Percentiles rank a stretch among this genome's conserved stretches.
phyloP scores from a whole-genome alignment of 164 flowering plant species.

The Echeveria elegans region DNA sequence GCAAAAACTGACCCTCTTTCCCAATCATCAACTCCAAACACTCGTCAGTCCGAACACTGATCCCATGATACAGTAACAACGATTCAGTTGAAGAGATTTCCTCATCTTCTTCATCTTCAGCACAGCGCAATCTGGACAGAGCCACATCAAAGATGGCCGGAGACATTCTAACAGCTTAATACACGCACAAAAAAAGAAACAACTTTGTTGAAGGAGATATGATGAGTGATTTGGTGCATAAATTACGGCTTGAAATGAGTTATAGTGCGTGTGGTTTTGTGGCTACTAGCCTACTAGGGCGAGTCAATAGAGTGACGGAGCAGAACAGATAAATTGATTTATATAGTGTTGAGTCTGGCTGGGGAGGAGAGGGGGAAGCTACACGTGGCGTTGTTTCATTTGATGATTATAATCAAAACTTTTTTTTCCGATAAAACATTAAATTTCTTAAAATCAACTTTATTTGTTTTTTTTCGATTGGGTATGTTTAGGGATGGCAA shows the following conservation, averaged over 20 bases:
- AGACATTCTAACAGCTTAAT: neutral
- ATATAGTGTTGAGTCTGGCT: no score
- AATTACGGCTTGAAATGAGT: slow-evolving; percentile 2
- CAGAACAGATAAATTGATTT: no score
- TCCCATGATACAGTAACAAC: neutral
- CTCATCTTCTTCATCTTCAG: neutral
- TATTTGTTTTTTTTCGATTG: no score
- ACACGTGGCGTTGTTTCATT: no score
- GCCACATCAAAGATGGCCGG: neutral
- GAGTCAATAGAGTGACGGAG: neutral
- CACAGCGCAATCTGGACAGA: neutral
- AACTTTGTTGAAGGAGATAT: neutral
- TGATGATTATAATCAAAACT: no score
- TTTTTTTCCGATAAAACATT: no score
- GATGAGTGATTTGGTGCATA: neutral
- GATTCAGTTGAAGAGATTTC: neutral
- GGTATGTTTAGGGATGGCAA: no score
- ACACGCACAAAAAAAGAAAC: neutral
- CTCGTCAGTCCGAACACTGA: slow-evolving; percentile 39
- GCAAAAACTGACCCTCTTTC: slow-evolving; percentile 49
- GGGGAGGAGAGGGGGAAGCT: no score
- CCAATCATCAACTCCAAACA: slow-evolving; percentile 46
- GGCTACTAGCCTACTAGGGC: no score
- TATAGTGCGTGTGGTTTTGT: neutral
- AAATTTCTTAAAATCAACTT: no score